Evolutionary conservation across 2,329 filamentous ascomycete genomes (phyloP), one percentile per base, ranked within the genome.

Genomic region (Ophiocordyceps camponoti-floridani): DNA sequence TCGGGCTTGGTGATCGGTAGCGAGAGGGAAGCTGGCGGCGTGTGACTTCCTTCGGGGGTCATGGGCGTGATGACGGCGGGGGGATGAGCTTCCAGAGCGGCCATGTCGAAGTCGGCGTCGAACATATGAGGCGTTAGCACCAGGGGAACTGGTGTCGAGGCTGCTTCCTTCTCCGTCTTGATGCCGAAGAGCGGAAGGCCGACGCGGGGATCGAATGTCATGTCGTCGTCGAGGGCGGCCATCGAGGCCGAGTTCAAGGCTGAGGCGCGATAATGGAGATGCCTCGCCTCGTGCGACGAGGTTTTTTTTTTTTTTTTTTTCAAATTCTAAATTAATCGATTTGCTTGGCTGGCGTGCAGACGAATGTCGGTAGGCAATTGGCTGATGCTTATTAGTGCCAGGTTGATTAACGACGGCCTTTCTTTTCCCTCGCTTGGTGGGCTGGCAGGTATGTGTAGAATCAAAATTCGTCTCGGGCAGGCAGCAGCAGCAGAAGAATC

Each of bases 101-200:
- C 23, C 23, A 19, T 19, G 30, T 46, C 16, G 31, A 35, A 18
- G 13, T 33, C 26, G 12, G 23, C 13, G 13, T 40, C 44, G 27
- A 47, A 47, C 46, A 47, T 45, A 19, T 38, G 41, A 26, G 46
- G 46, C 35, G 46, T 47, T 43, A 47, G 41, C 28, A 40, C 40
- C 35, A 44, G 40, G 13, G 35, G 33, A 27, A 33, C 33, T 7
- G 43, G 37, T 37, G 44, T 41, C 16, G 41, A 43, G 16, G 30
- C 33, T 4, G 28, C 16, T 16, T 47, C 41, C 43, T 41, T 47
- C 13, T 45, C 46, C 10, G 19, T 14, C 43, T 45, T 47, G 46
- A 47, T 42, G 41, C 43, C 43, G 26, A 41, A 47, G 5, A 45
- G n/a, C 27, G 46, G 31, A 37, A 47, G 23, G 37, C 16, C 46